Base-by-base conservation (phyloP, 345 rosid genomes). In the Eucalyptus pauciflora region DNA sequence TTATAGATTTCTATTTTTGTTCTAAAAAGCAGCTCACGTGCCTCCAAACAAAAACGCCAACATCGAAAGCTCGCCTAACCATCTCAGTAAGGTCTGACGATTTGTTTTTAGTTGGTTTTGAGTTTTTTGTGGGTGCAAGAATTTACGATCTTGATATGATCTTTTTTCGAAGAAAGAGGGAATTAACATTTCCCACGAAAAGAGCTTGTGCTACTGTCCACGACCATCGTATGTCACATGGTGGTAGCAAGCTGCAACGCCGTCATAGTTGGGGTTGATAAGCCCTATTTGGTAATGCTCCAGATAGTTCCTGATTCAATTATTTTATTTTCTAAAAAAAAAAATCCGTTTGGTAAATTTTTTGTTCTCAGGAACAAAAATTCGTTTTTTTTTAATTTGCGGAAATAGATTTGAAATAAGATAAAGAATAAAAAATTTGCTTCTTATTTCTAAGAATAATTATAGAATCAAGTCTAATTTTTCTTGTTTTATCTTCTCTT, bases 301-400 rank as follows among this genome's bases (percentile, higher is more conserved):
- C 0, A 52, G 0, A 18, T 52, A 18, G 0, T 52, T 2, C 1
- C 0, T 18, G 10, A 7, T 52, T 18, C 0, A 18, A 18, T 52
- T 52, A 17, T 52, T 52, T 18, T 52, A 18, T 18, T 52, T 18
- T 1, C 18, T 0, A 0, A 52, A 52, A 51, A 1, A 50, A 52
- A 17, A 17, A 49, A 18, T 52, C 0, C 0, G 1, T 52, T 52
- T 52, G 10, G 2, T 52, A 52, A 52, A 18, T 52, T 18, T 52
- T 52, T 52, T 52, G 2, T 52, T 52, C 1, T 7, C 1, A 18
- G 0, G 0, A 52, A 52, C 1, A 18, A 52, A 52, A 52, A 7
- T 52, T 52, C 2, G 0, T 52, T 18, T 52, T 18, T n/a, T n/a
- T n/a, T n/a, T n/a, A 7, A 52, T 18, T 52, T 52, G 10, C 4